Base-by-base conservation (phyloP, 257 asterid genomes). In the Marsdenia floribunda region DNA sequence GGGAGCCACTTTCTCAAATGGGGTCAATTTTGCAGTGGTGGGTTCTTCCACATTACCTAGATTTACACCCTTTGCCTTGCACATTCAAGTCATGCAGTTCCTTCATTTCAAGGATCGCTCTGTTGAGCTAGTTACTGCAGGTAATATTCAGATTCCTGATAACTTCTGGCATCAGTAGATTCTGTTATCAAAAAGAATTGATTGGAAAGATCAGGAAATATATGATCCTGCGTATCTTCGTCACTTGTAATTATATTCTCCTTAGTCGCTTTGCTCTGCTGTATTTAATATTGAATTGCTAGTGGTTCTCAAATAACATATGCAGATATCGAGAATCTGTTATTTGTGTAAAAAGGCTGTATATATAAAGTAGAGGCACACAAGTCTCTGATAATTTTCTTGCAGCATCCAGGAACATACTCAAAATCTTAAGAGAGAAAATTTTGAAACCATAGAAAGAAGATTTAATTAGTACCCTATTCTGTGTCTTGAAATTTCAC, bases 11-110 rank as follows among this genome's bases (percentile, higher is more conserved):
- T 93, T 93, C 78, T 73, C 88, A 55, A 87, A 88, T 78, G 97
- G 98, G 46, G 96, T 89, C 49, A 93, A 93, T 86, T 93, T 93
- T 77, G 98, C 98, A 5, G 75, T 93, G 54, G 94, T 76, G 29
- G 97, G 98, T 46, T 91, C 98, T 7, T 46, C 83, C 26, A 82
- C 94, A 1, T 83, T 91, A 75, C 98, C 98, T 42, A 86, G 75
- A 69, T 50, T 77, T 54, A 80, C 72, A 49, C 97, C 97, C 0
- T 93, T 90, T 72, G 80, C 98, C 18, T 82, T 93, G 73, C 68
- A 90, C 77, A 82, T 91, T 72, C 98, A 93, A 84, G 80, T 91
- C 80, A 68, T 84, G 96, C 97, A 93, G 84, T 93, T 93, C 80
- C 70, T 80, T 74, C 94, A 77, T 81, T 91, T 93, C 76, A 93